These are phyloP conservation scores for Aspergillus avenaceus DNA, from an alignment of 495 filamentous ascomycete genomes.

Conservation along the genomic window DNA sequence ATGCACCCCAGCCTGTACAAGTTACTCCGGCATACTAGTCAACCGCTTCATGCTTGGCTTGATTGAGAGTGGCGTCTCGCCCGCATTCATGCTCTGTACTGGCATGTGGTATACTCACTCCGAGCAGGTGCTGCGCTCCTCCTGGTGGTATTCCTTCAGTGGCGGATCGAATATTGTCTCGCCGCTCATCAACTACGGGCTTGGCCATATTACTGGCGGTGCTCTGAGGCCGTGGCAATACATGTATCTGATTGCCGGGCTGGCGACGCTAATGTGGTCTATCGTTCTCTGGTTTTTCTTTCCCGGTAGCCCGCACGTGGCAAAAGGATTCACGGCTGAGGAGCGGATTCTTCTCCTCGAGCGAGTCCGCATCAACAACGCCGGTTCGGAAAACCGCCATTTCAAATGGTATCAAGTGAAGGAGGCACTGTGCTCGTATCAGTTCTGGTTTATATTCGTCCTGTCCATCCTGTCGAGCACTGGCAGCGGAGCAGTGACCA, in stretches of 20 bases:
- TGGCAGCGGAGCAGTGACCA: conserved; percentile 25
- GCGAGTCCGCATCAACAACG: conserved; percentile 49
- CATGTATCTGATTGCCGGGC: conserved; percentile 34
- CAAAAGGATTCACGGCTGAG: conserved; percentile 36
- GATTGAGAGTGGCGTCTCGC: conserved; percentile 9
- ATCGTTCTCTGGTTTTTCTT: conserved; percentile 35
- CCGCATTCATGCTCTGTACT: conserved; percentile 11
- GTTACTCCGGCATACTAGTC: conserved; percentile 8
- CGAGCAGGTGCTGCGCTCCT: conserved; percentile 10
- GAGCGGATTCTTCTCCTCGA: conserved; percentile 47
- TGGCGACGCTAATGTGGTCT: conserved; percentile 30
- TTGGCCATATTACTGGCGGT: conserved; percentile 7
- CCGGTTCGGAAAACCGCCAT: conserved; percentile 51
- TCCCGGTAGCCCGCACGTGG: conserved; percentile 45
- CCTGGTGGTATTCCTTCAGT: conserved; percentile 11
- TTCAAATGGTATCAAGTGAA: conserved; percentile 48
- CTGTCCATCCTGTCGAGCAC: conserved; percentile 13
- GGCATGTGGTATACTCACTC: conserved; percentile 11
- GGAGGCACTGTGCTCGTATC: conserved; percentile 41
- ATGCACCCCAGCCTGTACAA: conserved; percentile 7
- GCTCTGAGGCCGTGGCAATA: conserved; percentile 22
- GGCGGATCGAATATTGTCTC: conserved; percentile 10
- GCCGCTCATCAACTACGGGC: conserved; percentile 8
- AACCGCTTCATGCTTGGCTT: conserved; percentile 10
- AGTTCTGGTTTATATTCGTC: conserved; percentile 25